Conservation (phyloP, 2,329 filamentous ascomycete genomes). For the Pseudogymnoascus sp. region DNA sequence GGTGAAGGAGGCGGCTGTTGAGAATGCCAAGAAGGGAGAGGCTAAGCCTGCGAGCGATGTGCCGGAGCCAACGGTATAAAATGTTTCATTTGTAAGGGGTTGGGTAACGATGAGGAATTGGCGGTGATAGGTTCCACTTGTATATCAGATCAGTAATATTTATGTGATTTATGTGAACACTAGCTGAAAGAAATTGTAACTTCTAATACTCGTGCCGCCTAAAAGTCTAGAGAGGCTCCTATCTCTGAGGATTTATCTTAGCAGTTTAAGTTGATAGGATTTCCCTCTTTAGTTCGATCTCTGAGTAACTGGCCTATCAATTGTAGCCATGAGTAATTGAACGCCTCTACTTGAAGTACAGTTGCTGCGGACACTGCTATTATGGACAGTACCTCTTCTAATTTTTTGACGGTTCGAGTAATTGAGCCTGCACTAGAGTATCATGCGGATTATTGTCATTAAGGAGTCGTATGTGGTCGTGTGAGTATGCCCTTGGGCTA, state of each 20-base stretch:
- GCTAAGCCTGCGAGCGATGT: conserved; percentile 58
- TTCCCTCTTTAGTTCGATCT: too few relatives aligned
- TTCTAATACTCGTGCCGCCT: neutral
- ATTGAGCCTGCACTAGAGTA: neutral
- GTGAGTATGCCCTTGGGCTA: neutral
- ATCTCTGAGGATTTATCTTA: neutral
- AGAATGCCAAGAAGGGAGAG: conserved; percentile 39
- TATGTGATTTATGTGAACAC: conserved; percentile 7
- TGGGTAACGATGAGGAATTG: neutral
- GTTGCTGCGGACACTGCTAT: neutral
- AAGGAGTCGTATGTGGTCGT: neutral
- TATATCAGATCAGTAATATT: conserved; percentile 9
- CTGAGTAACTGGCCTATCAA: neutral
- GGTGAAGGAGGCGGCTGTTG: conserved; percentile 51
- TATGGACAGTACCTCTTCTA: neutral
- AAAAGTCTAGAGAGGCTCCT: neutral
- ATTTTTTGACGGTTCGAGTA: neutral
- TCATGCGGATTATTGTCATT: neutral
- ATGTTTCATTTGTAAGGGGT: neutral
- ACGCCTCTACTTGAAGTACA: neutral
- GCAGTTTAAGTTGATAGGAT: too few relatives aligned
- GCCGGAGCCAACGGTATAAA: conserved; percentile 43
- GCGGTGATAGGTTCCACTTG: conserved; percentile 3
- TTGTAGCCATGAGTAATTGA: neutral
- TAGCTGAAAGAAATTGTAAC: neutral